A percentile compares a stretch with the other conserved stretches of the same genome.
Evolutionary conservation across 139 green algal genomes (phyloP).

Genomic region (Chlamydomonas sp.): DNA sequence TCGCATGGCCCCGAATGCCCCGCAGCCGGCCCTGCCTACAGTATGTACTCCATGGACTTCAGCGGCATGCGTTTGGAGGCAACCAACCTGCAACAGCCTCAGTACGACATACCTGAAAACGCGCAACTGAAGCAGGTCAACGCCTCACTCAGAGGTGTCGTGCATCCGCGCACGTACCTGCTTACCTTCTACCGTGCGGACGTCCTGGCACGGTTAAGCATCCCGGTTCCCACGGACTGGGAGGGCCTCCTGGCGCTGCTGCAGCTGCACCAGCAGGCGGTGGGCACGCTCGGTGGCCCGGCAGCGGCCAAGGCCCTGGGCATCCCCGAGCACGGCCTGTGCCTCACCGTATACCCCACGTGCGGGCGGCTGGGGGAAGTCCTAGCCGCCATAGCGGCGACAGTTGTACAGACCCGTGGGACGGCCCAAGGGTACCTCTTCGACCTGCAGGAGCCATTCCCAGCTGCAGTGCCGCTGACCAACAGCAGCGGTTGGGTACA

Average conservation of each 20-base stretch:
- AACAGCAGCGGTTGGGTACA: no score
- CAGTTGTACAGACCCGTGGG: not conserved
- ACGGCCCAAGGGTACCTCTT: not conserved
- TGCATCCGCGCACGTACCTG: conserved; percentile 13
- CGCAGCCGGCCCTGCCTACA: no score
- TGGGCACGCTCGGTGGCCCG: no score
- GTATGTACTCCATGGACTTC: no score
- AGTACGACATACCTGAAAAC: not conserved
- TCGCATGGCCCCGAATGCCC: no score
- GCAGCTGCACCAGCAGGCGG: not conserved
- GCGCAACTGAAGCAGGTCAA: not conserved
- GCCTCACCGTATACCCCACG: not conserved
- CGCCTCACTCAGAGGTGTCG: not conserved
- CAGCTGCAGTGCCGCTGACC: no score
- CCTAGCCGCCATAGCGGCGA: not conserved
- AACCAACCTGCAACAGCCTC: no score
- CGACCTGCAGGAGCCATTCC: no score
- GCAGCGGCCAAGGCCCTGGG: not conserved
- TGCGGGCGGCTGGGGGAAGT: conserved; percentile 8
- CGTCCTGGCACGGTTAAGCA: not conserved
- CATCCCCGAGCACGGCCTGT: not conserved
- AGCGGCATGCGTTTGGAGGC: no score
- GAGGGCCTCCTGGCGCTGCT: conserved; percentile 2
- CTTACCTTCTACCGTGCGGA: not conserved
- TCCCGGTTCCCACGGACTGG: not conserved